Evolutionary conservation across 768 basidiomycete genomes (phyloP).

Genomic region (Boletus sp.): DNA sequence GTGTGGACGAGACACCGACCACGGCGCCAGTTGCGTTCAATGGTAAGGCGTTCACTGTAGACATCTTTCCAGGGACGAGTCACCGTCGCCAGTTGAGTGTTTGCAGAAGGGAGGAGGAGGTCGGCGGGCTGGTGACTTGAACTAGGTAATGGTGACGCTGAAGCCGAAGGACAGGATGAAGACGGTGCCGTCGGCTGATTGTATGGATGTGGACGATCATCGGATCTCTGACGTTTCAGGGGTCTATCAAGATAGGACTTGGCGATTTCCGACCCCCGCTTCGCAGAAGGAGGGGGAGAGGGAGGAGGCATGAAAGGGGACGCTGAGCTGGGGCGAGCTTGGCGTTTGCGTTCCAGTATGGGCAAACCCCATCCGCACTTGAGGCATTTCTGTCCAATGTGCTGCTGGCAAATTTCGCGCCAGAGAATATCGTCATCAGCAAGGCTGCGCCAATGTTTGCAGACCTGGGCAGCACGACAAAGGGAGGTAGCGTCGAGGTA

Average conservation of each 20-base stretch:
- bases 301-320: slow-evolving; percentile 37
- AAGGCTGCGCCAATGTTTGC: slow-evolving; percentile 75
- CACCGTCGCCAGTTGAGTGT: slow-evolving; percentile 32
- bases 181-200: not conserved
- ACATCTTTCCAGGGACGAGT: slow-evolving; percentile 98
- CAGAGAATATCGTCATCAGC: slow-evolving; percentile 96
- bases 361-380: slow-evolving; percentile 99
- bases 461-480: slow-evolving; percentile 91
- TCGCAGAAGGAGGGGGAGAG: slow-evolving; percentile 28
- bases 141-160: slow-evolving; percentile 6
- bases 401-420: slow-evolving; percentile 96
- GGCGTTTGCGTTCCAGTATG: slow-evolving; percentile 72
- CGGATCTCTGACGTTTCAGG: slow-evolving; percentile 48
- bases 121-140: slow-evolving; percentile 6
- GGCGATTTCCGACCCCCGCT: slow-evolving; percentile 39
- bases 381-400: slow-evolving; percentile 93
- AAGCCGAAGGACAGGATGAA: slow-evolving; percentile 15
- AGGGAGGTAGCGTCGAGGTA: slow-evolving; percentile 91
- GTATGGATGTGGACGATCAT: not conserved
- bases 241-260: slow-evolving; percentile 33
- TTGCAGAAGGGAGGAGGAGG: slow-evolving; percentile 32
- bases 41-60: slow-evolving; percentile 93
- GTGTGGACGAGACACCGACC: slow-evolving; percentile 84
- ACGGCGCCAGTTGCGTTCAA: slow-evolving; percentile 96
- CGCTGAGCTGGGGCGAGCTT: slow-evolving; percentile 38